Evolutionary conservation across 805 yeast species (phyloP), one percentile per base, ranked within the genome.

Genomic region (Zygotorulaspora chibaensis): DNA sequence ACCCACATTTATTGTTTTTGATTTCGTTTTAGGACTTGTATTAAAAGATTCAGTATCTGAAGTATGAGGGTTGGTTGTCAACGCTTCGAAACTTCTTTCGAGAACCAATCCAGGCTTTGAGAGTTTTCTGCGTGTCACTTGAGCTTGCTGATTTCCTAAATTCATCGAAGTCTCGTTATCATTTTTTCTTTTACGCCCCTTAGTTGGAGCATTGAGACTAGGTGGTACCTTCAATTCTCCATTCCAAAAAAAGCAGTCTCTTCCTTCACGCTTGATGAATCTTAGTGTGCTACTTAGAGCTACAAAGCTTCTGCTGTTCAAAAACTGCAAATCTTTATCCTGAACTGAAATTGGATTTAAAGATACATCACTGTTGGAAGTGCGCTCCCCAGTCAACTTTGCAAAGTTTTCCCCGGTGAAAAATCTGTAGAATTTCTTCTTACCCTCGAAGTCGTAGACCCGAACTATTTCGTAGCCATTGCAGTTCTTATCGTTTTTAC

Each of bases 391-490:
- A 0, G 68, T 60, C 12, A 68, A 59, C 16, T 54, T 57, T 13
- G 66, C 46, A 45, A 71, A 74, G 36, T 71, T 66, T 3, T 65
- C 58, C 38, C 73, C 72, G 0, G 81, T 71, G 50, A 81, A 72
- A 54, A 84, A 81, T 34, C 95, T 70, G 62, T 78, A 86, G 53
- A 80, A 85, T 57, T 86, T 84, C 47, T 75, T 72, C 52, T 88
- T 80, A 0, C 95, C 95, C 48, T 79, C 81, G 53, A 80, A 80
- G 57, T 86, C 95, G 48, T 79, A 78, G 13, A 82, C 81, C 50
- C 84, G 73, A 0, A 83, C 73, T 10, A 87, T 67, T 2, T 68
- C 46, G 63, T 62, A 47, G 59, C 67, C 44, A 60, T 67, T 38
- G 59, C 47, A 45, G 59, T 47, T 18, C 61, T 53, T 48, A 3